These are phyloP conservation scores for Henningerozyma blattae DNA, from an alignment of 805 yeast species.

Conservation along the genomic window DNA sequence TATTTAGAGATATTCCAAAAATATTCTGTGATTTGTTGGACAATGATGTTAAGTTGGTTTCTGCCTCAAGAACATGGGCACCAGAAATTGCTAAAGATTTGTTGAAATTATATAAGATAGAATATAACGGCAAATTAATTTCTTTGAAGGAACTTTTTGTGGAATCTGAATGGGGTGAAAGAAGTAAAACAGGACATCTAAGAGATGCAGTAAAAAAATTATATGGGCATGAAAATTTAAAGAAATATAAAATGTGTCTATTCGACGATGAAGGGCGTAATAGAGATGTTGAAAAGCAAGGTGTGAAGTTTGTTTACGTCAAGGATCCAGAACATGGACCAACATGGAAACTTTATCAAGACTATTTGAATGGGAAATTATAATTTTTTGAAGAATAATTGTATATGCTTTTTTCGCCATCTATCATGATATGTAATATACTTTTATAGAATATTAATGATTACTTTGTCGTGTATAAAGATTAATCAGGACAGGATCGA, in stretches of 20 bases:
- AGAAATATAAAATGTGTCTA: conserved; percentile 30
- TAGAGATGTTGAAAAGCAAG: conserved; percentile 57
- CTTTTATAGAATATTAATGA: no score
- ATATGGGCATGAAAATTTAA: conserved; percentile 38
- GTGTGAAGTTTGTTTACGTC: conserved; percentile 59
- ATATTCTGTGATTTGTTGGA: conserved; percentile 42
- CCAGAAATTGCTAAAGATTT: conserved; percentile 67
- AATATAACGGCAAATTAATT: conserved; percentile 25
- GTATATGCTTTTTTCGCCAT: no score
- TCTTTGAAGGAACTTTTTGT: conserved; percentile 32
- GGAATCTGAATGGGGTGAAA: conserved; percentile 58
- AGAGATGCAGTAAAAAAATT: conserved; percentile 45
- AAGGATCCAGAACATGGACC: conserved; percentile 45
- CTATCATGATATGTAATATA: no score
- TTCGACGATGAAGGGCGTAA: conserved; percentile 78
- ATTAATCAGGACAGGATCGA: no score
- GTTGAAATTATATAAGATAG: conserved; percentile 40
- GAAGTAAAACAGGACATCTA: conserved; percentile 42
- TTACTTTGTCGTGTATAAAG: no score
- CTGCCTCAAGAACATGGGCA: conserved; percentile 71
- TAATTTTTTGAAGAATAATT: neutral
- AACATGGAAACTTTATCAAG: conserved; percentile 40
- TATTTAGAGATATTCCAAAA: conserved; percentile 57
- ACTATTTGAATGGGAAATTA: conserved; percentile 19
- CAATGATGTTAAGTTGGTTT: conserved; percentile 39